Evolutionary conservation across 2,329 filamentous ascomycete species (phyloP).

Genomic region (Xylariales sp.): DNA sequence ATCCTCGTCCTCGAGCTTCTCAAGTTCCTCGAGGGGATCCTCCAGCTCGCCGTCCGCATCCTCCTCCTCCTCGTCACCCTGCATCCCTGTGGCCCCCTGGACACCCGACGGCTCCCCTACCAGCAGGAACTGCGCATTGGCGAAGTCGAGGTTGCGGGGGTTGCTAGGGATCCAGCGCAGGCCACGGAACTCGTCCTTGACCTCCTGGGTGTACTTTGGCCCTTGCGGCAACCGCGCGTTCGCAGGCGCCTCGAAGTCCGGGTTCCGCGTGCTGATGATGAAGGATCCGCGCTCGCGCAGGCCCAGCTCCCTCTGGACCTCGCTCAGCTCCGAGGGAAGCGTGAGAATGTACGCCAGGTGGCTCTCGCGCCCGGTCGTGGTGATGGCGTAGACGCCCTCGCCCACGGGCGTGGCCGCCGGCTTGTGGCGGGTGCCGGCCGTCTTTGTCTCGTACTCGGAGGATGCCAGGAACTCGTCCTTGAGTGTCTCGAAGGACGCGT

Average conservation of each 20-base stretch:
- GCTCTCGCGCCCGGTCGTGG: conserved; percentile 63
- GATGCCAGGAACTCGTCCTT: conserved; percentile 66
- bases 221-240: conserved; percentile 58
- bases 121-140: conserved; percentile 71
- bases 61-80: conserved; percentile 52
- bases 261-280: conserved; percentile 76
- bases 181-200: conserved; percentile 67
- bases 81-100: conserved; percentile 50
- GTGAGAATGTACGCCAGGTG: conserved; percentile 80
- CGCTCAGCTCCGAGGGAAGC: conserved; percentile 62
- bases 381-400: conserved; percentile 82
- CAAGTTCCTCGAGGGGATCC: conserved; percentile 65
- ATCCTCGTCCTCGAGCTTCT: conserved; percentile 73
- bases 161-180: conserved; percentile 71
- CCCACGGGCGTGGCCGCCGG: conserved; percentile 72
- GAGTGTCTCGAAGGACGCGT: conserved; percentile 62
- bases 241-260: conserved; percentile 61
- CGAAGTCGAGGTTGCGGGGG: conserved; percentile 70
- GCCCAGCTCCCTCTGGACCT: conserved; percentile 73
- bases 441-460: conserved; percentile 71
- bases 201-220: conserved; percentile 66
- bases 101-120: conserved; percentile 65
- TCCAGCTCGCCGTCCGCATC: too few relatives aligned
- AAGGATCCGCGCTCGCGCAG: conserved; percentile 70
- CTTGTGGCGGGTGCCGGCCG: conserved; percentile 61